These are phyloP conservation scores for Fusarium longipes DNA, from an alignment of 2,329 filamentous ascomycete species.

Conservation along the genomic window DNA sequence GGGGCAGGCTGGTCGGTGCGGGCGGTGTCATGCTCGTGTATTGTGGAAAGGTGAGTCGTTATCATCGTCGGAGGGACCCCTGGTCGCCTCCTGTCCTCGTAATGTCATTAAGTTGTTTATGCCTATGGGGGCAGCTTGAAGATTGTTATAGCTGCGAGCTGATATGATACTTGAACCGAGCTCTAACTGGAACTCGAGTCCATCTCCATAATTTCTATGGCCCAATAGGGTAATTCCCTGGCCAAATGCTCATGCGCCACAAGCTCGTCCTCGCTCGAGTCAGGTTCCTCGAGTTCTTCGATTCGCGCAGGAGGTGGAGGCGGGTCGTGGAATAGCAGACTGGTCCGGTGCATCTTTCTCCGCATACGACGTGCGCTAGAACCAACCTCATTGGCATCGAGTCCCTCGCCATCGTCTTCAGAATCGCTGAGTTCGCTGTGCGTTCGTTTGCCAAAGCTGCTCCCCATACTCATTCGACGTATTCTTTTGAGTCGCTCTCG, in stretches of 20 bases:
- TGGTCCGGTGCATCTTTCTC: slow-evolving; percentile 60
- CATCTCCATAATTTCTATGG: slow-evolving; percentile 63
- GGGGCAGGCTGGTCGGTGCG: slow-evolving; percentile 32
- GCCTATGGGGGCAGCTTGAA: slow-evolving; percentile 34
- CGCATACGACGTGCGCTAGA: slow-evolving; percentile 61
- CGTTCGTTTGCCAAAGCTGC: slow-evolving; percentile 66
- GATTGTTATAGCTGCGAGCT: slow-evolving; percentile 30
- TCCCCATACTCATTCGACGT: slow-evolving; percentile 62
- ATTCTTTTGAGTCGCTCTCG: slow-evolving; percentile 58
- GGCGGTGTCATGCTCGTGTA: slow-evolving; percentile 39
- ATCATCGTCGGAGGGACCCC: slow-evolving; percentile 44
- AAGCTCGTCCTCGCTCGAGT: slow-evolving; percentile 59
- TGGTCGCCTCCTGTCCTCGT: slow-evolving; percentile 41
- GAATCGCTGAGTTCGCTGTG: slow-evolving; percentile 66
- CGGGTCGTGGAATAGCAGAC: slow-evolving; percentile 62
- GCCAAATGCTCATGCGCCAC: slow-evolving; percentile 57
- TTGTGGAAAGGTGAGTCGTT: slow-evolving; percentile 42
- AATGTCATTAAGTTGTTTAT: slow-evolving; percentile 45
- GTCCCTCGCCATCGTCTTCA: slow-evolving; percentile 56
- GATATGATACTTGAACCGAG: slow-evolving; percentile 25
- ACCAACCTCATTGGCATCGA: slow-evolving; percentile 57
- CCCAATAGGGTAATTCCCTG: slow-evolving; percentile 62
- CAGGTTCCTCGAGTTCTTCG: slow-evolving; percentile 65
- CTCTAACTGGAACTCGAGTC: slow-evolving; percentile 50
- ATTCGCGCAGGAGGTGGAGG: slow-evolving; percentile 61